Conservation (phyloP, 2,329 filamentous ascomycete genomes). For the Penicillium decumbens region DNA sequence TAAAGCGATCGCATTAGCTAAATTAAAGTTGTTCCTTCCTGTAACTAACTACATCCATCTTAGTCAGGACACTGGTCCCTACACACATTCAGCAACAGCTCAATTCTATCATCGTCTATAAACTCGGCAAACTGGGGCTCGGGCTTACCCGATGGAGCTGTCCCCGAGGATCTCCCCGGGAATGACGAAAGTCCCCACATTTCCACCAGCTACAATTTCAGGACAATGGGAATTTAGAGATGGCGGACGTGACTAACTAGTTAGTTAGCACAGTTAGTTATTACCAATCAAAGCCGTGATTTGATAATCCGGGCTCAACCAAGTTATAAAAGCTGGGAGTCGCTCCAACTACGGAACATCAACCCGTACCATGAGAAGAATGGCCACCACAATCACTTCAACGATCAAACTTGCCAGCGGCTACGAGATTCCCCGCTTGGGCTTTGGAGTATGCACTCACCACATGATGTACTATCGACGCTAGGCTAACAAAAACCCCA, state of each 20-base stretch:
- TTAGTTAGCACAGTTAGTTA: neutral
- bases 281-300: neutral
- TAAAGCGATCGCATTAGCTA: too few relatives aligned
- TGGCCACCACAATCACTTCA: conserved; percentile 13
- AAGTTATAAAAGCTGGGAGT: neutral
- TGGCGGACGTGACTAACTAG: neutral
- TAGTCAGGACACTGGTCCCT: too few relatives aligned
- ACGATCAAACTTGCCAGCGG: conserved; percentile 54
- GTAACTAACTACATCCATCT: too few relatives aligned
- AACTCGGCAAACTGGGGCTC: neutral
- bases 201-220: neutral
- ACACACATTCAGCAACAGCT: too few relatives aligned
- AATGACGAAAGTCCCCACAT: neutral
- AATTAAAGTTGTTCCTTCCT: too few relatives aligned
- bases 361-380: conserved; percentile 3
- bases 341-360: neutral
- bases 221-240: neutral
- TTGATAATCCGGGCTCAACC: neutral
- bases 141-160: neutral
- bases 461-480: neutral
- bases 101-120: neutral
- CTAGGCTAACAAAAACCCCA: conserved; percentile 3
- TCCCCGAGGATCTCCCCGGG: neutral
- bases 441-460: conserved; percentile 48
- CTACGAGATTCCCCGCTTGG: conserved; percentile 55